These are phyloP conservation scores for Wickerhamiella kazuoi DNA, from an alignment of 805 yeast species.

Conservation along the genomic window DNA sequence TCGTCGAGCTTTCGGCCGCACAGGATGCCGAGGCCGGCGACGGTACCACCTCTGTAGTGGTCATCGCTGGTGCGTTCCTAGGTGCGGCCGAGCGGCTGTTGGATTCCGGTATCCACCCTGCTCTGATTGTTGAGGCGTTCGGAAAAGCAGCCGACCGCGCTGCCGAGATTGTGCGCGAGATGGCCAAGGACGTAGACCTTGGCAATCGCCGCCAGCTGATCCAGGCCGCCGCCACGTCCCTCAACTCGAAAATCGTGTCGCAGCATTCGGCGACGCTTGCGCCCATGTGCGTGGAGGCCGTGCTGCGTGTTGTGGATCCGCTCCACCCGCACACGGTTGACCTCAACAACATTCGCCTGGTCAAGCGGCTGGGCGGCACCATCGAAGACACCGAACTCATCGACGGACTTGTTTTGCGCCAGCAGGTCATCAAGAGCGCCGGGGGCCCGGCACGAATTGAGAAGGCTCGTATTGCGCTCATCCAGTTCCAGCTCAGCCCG, in stretches of 20 bases:
- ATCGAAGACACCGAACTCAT: conserved; percentile 89
- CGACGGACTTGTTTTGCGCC: conserved; percentile 78
- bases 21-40: conserved; percentile 99
- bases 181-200: conserved; percentile 69
- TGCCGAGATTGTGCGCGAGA: conserved; percentile 62
- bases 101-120: conserved; percentile 83
- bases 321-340: conserved; percentile 51
- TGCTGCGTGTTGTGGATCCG: conserved; percentile 53
- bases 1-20: conserved; percentile 92
- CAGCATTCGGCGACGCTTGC: conserved; percentile 76
- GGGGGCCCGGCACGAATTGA: conserved; percentile 93
- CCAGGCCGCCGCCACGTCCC: conserved; percentile 86
- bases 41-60: conserved; percentile 96
- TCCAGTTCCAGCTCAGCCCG: conserved; percentile 89
- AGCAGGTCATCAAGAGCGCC: conserved; percentile 71
- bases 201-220: conserved; percentile 66
- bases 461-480: conserved; percentile 76
- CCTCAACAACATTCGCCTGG: conserved; percentile 67
- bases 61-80: conserved; percentile 79
- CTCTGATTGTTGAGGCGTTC: conserved; percentile 82
- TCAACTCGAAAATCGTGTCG: conserved; percentile 87
- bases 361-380: conserved; percentile 93
- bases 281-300: conserved; percentile 89
- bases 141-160: conserved; percentile 75
- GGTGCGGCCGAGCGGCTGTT: conserved; percentile 90